These are phyloP conservation scores for Jackrogersella minutella DNA, from an alignment of 495 filamentous ascomycete species.

Conservation along the genomic window DNA sequence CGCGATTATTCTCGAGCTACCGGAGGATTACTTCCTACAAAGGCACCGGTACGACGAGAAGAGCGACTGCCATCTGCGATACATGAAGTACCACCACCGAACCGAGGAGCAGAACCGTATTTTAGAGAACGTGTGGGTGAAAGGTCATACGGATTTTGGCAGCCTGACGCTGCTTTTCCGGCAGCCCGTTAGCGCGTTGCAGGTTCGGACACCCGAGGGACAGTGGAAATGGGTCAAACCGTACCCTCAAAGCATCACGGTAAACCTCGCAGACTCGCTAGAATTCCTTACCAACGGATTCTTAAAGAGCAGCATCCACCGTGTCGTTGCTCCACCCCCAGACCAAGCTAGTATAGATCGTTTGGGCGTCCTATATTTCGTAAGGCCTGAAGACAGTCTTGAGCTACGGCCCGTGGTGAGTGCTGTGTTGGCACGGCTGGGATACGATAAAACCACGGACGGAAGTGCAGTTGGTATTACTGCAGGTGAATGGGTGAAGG, in stretches of 20 bases:
- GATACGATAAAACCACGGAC: conserved; percentile 47
- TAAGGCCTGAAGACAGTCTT: conserved; percentile 44
- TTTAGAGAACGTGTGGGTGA: conserved; percentile 45
- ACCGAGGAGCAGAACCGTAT: conserved; percentile 51
- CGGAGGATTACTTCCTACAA: conserved; percentile 59
- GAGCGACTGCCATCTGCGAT: conserved; percentile 60
- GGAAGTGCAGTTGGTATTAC: conserved; percentile 50
- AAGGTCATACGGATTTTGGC: conserved; percentile 66
- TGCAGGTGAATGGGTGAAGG: conserved; percentile 54
- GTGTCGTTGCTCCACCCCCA: conserved; percentile 58
- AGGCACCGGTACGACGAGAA: conserved; percentile 59
- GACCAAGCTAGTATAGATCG: conserved; percentile 62
- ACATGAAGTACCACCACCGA: conserved; percentile 62
- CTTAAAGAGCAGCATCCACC: conserved; percentile 62
- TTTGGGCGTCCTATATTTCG: conserved; percentile 61
- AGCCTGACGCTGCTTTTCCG: conserved; percentile 64
- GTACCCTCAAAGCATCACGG: conserved; percentile 61
- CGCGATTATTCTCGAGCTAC: conserved; percentile 60
- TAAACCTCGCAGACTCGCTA: conserved; percentile 62
- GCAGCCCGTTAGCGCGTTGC: conserved; percentile 61
- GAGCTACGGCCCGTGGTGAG: conserved; percentile 48
- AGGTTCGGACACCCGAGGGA: conserved; percentile 57
- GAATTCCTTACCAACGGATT: conserved; percentile 59
- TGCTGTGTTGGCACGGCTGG: conserved; percentile 39
- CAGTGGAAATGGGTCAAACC: conserved; percentile 62